A percentile compares a stretch with the other conserved stretches of the same genome.
phyloP scores from a whole-genome alignment of 805 yeast genomes.

The Middelhovenomyces tepae region DNA sequence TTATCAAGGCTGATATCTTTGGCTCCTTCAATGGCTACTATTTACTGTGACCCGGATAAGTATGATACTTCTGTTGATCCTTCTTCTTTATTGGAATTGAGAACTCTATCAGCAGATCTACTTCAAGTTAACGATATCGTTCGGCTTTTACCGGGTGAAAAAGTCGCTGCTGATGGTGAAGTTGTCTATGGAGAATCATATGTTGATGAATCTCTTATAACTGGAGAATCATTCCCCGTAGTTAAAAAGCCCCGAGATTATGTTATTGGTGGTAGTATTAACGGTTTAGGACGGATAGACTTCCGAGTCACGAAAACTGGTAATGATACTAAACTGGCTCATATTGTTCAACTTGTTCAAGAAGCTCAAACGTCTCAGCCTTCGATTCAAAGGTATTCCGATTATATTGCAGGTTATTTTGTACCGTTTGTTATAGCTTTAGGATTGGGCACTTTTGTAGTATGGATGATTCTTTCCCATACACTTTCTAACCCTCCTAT shows the following conservation, averaged over 20 bases:
- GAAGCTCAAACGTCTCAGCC: constrained; percentile 85
- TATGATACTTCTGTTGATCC: constrained; percentile 6
- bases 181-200: constrained; percentile 73
- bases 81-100: constrained; percentile 28
- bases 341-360: constrained; percentile 76
- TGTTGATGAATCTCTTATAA: constrained; percentile 78
- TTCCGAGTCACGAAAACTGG: constrained; percentile 67
- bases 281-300: constrained; percentile 65
- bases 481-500: constrained; percentile 36
- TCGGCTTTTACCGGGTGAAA: constrained; percentile 74
- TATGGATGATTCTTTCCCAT: constrained; percentile 45
- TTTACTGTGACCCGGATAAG: constrained; percentile 27
- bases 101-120: constrained; percentile 60
- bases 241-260: constrained; percentile 48
- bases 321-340: constrained; percentile 74
- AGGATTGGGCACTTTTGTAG: constrained; percentile 54
- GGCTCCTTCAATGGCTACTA: constrained; percentile 67
- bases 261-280: constrained; percentile 87
- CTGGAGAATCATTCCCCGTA: constrained; percentile 85
- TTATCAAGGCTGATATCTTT: constrained; percentile 70
- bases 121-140: constrained; percentile 72
- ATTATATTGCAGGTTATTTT: constrained; percentile 72
- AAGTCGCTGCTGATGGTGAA: constrained; percentile 85
- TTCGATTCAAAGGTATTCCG: constrained; percentile 87
- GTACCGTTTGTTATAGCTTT: constrained; percentile 66